These are phyloP conservation scores for Candida parachauliodes DNA, from an alignment of 805 yeast species.

Conservation along the genomic window DNA sequence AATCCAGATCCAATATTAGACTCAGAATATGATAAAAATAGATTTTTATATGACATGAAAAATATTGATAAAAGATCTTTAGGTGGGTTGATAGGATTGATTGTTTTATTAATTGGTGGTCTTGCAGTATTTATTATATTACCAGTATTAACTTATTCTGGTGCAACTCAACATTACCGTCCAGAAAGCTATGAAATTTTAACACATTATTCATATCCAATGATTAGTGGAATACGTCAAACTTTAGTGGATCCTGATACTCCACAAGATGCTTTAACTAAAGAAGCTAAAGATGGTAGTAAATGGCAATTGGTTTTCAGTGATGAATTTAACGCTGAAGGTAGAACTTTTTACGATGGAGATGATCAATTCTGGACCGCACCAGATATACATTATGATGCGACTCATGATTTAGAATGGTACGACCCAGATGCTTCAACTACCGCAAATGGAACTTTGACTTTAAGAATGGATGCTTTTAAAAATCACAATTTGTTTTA, in stretches of 20 bases:
- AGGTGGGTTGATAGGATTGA: slow-evolving; percentile 59
- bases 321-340: slow-evolving; percentile 43
- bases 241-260: slow-evolving; percentile 43
- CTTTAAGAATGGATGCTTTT: slow-evolving; percentile 36
- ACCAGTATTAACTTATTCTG: slow-evolving; percentile 84
- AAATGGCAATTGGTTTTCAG: slow-evolving; percentile 38
- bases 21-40: slow-evolving; percentile 73
- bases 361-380: slow-evolving; percentile 44
- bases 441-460: slow-evolving; percentile 36
- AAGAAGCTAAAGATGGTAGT: slow-evolving; percentile 24
- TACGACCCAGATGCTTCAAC: slow-evolving; percentile 42
- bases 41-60: slow-evolving; percentile 62
- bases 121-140: slow-evolving; percentile 68
- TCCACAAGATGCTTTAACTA: slow-evolving; percentile 25
- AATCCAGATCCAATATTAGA: slow-evolving; percentile 95
- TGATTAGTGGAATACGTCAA: slow-evolving; percentile 33
- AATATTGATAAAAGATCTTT: slow-evolving; percentile 60
- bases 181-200: slow-evolving; percentile 42
- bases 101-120: slow-evolving; percentile 55
- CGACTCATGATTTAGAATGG: slow-evolving; percentile 44
- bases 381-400: slow-evolving; percentile 38
- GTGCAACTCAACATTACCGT: slow-evolving; percentile 39
- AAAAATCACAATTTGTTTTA: slow-evolving; percentile 33
- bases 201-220: slow-evolving; percentile 41
- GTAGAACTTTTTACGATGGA: slow-evolving; percentile 41